phyloP scores from a whole-genome alignment of 2,329 filamentous ascomycete species.

The Phoma sp. region DNA sequence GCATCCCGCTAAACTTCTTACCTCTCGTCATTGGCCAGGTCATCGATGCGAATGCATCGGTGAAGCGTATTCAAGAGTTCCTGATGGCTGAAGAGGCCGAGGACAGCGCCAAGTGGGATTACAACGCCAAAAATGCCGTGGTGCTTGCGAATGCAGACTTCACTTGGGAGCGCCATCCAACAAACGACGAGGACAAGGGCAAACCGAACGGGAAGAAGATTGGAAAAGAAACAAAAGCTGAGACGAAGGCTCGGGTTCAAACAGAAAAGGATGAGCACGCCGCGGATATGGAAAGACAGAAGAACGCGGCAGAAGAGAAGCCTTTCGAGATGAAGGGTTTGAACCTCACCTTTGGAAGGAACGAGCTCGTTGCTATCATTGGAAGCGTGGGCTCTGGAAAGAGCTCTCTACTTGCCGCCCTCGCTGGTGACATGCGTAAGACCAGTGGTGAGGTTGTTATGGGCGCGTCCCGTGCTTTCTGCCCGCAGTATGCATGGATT shows the following conservation, averaged over 20 bases:
- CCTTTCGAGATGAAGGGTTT: constrained; percentile 77
- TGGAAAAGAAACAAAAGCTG: constrained; percentile 56
- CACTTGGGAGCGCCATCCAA: constrained; percentile 82
- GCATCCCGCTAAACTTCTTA: constrained; percentile 87
- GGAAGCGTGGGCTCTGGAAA: constrained; percentile 91
- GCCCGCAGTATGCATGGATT: constrained; percentile 97
- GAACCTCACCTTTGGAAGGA: constrained; percentile 71
- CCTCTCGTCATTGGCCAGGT: constrained; percentile 88
- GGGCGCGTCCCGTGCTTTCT: constrained; percentile 85
- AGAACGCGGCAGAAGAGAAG: constrained; percentile 57
- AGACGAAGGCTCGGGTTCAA: constrained; percentile 34
- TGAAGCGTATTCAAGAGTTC: constrained; percentile 88
- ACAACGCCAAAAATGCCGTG: constrained; percentile 64
- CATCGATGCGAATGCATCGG: constrained; percentile 85
- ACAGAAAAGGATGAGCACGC: constrained; percentile 32
- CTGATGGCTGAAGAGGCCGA: constrained; percentile 83
- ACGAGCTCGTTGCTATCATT: constrained; percentile 85
- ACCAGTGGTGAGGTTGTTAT: constrained; percentile 76
- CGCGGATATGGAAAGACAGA: constrained; percentile 53
- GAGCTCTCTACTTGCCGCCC: constrained; percentile 83
- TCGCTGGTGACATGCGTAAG: constrained; percentile 93
- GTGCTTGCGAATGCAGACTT: constrained; percentile 77
- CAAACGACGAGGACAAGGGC: constrained; percentile 49
- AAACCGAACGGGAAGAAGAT: constrained; percentile 52
- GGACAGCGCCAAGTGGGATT: constrained; percentile 70